Conservation (phyloP, 2,329 filamentous ascomycete genomes). For the Phialophora expanda region DNA sequence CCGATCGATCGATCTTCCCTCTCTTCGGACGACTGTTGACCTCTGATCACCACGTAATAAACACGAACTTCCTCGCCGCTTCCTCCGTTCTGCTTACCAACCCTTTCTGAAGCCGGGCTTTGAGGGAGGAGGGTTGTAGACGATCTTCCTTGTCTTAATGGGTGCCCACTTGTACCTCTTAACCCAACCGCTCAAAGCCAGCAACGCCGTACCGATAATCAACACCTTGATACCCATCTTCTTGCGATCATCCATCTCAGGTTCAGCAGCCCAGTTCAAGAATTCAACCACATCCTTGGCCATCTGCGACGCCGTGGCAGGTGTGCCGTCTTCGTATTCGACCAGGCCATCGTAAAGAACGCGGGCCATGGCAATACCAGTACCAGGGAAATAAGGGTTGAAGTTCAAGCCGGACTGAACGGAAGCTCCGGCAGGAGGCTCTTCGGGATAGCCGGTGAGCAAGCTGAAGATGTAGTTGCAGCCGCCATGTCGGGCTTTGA, state of each 20-base stretch:
- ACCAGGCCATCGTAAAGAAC: slow-evolving; percentile 97
- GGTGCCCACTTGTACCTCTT: slow-evolving; percentile 99
- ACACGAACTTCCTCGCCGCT: slow-evolving; percentile 2
- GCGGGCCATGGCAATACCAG: slow-evolving; percentile 94
- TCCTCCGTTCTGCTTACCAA: slow-evolving; percentile 11
- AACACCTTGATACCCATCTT: slow-evolving; percentile 99
- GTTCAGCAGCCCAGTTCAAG: slow-evolving; percentile 98
- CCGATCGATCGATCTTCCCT: slow-evolving; percentile 6
- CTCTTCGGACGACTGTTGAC: background rate
- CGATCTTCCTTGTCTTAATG: slow-evolving; percentile 93
- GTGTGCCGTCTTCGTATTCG: slow-evolving; percentile 96
- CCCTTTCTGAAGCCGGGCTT: slow-evolving; percentile 19
- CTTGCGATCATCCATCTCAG: slow-evolving; percentile 99
- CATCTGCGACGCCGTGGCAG: slow-evolving; percentile 96
- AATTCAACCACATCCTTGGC: slow-evolving; percentile 99
- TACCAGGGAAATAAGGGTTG: slow-evolving; percentile 99
- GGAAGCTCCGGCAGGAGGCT: slow-evolving; percentile 84
- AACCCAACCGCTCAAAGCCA: slow-evolving; percentile 91
- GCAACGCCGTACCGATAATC: slow-evolving; percentile 75
- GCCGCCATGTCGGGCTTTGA: slow-evolving; percentile 97
- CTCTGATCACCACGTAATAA: background rate
- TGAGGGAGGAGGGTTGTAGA: slow-evolving; percentile 66
- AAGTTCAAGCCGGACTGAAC: slow-evolving; percentile 95
- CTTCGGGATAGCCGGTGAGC: slow-evolving; percentile 96
- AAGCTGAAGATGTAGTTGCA: slow-evolving; percentile 98